Evolutionary conservation across 106 monocot genomes (phyloP), one percentile per base, ranked within the genome.

Genomic region (Acanthochlamys bracteata): DNA sequence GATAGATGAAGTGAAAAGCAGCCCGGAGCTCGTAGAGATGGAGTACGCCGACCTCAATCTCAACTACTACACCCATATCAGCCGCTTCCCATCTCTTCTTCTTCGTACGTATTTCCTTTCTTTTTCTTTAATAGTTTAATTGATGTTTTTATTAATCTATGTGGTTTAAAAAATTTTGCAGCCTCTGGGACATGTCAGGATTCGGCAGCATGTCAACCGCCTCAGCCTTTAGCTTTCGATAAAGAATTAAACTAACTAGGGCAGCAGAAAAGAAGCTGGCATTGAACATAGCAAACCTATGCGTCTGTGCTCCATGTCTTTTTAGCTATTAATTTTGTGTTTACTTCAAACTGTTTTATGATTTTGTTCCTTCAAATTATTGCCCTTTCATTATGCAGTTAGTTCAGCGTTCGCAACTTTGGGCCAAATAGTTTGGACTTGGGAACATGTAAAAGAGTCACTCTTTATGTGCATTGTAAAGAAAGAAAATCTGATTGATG

Each of bases 181-280:
- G 67, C 83, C 88, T 90, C 1, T 86, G 67, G 96, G 96, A 70
- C 85, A 81, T 39, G 72, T 90, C 45, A 82, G 96, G 33, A 91
- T 98, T 39, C 78, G 96, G 62, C 96, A 98, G 33, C 96, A 98
- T 74, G 96, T 88, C 24, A 98, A 98, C 73, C 96, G 91, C 7
- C 88, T 98, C 54, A 85, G 82, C 55, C n/a, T n/a, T 82, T 80
- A 72, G 78, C 22, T 55, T 17, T 49, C 49, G 43, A 45, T 45
- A 45, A 45, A n/a, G n/a, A n/a, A 66, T 55, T 71, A 66, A 98
- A 98, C 68, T 98, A 84, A 47, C 39, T 98, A 14, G 96, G 96
- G 41, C n/a, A n/a, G n/a, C n/a, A n/a, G n/a, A n/a, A n/a, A n/a
- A n/a, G n/a, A n/a, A n/a, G n/a, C n/a, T n/a, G n/a, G n/a, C n/a